phyloP scores from a whole-genome alignment of 2,329 filamentous ascomycete species.

The Dothidotthia symphoricarpi region DNA sequence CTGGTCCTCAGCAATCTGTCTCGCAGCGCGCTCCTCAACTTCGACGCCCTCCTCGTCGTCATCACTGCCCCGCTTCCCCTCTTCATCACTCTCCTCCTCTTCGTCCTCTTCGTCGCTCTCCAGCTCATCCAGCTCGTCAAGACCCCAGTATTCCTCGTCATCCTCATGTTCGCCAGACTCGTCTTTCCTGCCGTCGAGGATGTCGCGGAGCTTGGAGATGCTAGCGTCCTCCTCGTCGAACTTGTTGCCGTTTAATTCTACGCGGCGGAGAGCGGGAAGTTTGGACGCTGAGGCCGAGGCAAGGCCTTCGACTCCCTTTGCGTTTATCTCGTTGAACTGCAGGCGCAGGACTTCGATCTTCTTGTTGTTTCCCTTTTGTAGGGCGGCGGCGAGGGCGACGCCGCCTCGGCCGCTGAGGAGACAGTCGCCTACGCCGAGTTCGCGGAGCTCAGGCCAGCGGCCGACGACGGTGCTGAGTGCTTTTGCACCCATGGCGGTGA shows the following conservation, averaged over 20 bases:
- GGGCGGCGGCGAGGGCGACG: conserved; percentile 67
- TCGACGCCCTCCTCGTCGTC: conserved; percentile 64
- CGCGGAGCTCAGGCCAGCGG: conserved; percentile 71
- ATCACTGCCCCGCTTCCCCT: conserved; percentile 58
- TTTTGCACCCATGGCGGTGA: conserved; percentile 75
- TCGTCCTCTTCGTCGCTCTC: conserved; percentile 85
- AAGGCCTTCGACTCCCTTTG: conserved; percentile 69
- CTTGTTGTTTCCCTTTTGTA: conserved; percentile 72
- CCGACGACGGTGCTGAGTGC: conserved; percentile 73
- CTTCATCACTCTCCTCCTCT: conserved; percentile 65
- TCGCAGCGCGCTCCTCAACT: conserved; percentile 41
- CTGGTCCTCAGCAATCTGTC: conserved; percentile 66
- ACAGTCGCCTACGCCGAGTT: conserved; percentile 87
- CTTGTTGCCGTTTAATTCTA: conserved; percentile 96
- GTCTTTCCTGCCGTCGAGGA: conserved; percentile 74
- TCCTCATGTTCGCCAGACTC: conserved; percentile 50
- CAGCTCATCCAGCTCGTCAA: conserved; percentile 70
- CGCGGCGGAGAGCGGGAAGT: conserved; percentile 74
- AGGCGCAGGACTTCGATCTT: conserved; percentile 78
- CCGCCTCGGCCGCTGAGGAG: conserved; percentile 77
- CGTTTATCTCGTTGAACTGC: conserved; percentile 92
- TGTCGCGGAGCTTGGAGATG: conserved; percentile 64
- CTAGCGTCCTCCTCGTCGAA: conserved; percentile 81
- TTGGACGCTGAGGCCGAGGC: conserved; percentile 62
- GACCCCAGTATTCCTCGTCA: conserved; percentile 51